A percentile compares a stretch with the other conserved stretches of the same genome.
Evolutionary conservation across 352 stramenopile genomes (phyloP).

Genomic region (Pythium rishiriense): DNA sequence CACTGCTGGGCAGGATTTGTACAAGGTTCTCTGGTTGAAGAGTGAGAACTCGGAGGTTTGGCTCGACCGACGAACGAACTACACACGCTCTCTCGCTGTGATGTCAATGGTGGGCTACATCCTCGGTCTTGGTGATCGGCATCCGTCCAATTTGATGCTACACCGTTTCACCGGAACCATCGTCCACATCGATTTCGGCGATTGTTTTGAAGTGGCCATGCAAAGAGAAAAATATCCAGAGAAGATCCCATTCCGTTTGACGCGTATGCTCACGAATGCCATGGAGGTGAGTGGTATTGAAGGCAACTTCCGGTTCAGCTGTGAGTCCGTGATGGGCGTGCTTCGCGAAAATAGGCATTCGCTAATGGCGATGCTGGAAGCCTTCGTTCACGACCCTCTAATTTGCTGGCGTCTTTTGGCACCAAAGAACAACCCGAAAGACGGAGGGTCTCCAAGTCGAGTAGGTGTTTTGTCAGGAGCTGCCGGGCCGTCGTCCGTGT

Average conservation of each 20-base stretch:
- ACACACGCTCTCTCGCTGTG: conserved; percentile 97
- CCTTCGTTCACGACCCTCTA: conserved; percentile 99
- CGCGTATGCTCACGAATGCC: conserved; percentile 98
- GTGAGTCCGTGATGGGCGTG: conserved; percentile 97
- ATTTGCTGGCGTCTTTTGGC: conserved; percentile 97
- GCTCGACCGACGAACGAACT: conserved; percentile 98
- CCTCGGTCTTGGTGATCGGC: conserved; percentile 98
- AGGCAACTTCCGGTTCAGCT: conserved; percentile 99
- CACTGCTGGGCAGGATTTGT: conserved; percentile 97
- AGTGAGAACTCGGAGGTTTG: conserved; percentile 99
- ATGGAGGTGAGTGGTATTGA: conserved; percentile 99
- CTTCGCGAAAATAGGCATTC: conserved; percentile 98
- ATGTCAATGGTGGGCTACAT: conserved; percentile 99
- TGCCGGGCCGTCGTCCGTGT: conserved; percentile 5
- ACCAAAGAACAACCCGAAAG: conserved; percentile 34
- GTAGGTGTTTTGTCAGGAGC: conserved; percentile 12
- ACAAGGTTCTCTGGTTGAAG: conserved; percentile 99
- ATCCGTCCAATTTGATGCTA: conserved; percentile 99
- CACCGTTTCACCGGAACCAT: conserved; percentile 98
- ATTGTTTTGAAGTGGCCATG: conserved; percentile 99
- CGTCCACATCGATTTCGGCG: conserved; percentile 98
- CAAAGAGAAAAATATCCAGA: conserved; percentile 99
- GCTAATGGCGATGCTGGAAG: conserved; percentile 99
- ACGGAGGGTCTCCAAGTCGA: conserved; percentile 15
- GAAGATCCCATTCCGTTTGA: conserved; percentile 99